These are phyloP conservation scores for Lactarius trivialis DNA, from an alignment of 768 basidiomycete genomes.

Conservation along the genomic window DNA sequence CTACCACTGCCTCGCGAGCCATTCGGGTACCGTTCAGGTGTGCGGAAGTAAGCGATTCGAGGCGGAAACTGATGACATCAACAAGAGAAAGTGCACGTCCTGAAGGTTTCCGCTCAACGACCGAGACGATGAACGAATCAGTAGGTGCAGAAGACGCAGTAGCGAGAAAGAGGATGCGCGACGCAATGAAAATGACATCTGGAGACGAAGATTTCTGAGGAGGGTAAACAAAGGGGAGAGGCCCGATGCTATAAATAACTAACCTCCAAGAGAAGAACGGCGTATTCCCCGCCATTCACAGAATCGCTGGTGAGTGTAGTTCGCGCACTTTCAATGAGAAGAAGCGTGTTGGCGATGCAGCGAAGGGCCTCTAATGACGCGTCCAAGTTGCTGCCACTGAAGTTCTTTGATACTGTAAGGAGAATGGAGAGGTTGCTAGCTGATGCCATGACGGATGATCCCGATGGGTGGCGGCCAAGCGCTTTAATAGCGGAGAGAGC, in stretches of 20 bases:
- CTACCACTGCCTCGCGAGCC: constrained; percentile 68
- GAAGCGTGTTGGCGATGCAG: constrained; percentile 72
- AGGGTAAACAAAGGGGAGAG: background rate
- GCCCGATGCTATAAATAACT: constrained; percentile 19
- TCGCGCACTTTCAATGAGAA: constrained; percentile 61
- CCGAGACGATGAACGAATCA: constrained; percentile 40
- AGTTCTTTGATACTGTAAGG: constrained; percentile 42
- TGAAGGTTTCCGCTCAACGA: constrained; percentile 59
- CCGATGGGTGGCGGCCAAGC: constrained; percentile 62
- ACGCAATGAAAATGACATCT: constrained; percentile 66
- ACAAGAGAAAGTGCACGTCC: constrained; percentile 44
- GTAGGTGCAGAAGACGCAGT: constrained; percentile 50
- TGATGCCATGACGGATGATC: constrained; percentile 54
- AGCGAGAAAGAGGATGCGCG: constrained; percentile 69
- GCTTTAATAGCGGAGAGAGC: constrained; percentile 70
- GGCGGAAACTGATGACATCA: constrained; percentile 54
- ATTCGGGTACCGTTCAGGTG: constrained; percentile 47
- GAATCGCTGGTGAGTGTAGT: constrained; percentile 47
- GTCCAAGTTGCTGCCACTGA: constrained; percentile 48
- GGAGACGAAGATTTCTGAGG: constrained; percentile 52
- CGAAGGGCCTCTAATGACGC: constrained; percentile 65
- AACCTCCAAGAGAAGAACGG: constrained; percentile 55
- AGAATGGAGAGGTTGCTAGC: constrained; percentile 51
- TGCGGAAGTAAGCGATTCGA: constrained; percentile 47
- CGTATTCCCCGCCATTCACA: constrained; percentile 57